A percentile compares a stretch with the other conserved stretches of the same genome.
Evolutionary conservation across 768 basidiomycete species (phyloP).

Genomic region (Mycena capillaripes): DNA sequence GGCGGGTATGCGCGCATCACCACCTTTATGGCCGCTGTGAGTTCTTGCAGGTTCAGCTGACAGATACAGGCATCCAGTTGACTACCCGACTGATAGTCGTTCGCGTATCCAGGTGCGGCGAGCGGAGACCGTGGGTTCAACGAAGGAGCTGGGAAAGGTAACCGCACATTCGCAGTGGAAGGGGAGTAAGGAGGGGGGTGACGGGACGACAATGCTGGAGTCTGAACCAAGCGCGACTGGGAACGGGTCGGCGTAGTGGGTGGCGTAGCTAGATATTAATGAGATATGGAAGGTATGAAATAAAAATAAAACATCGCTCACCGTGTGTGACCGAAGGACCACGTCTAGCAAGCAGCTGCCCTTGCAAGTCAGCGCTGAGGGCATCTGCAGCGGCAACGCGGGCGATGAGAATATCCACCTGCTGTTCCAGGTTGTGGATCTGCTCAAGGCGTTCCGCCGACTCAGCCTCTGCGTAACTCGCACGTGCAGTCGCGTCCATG

Average conservation of each 20-base stretch:
- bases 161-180: too few species aligned
- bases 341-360: not conserved
- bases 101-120: not conserved
- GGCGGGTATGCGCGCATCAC: not conserved
- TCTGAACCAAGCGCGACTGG: too few species aligned
- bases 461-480: not conserved
- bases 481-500: constrained; percentile 1
- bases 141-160: not conserved
- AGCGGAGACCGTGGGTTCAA: too few species aligned
- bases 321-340: not conserved
- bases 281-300: not conserved
- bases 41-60: not conserved
- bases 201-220: too few species aligned
- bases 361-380: not conserved
- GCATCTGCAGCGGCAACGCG: not conserved
- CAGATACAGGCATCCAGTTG: not conserved
- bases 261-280: not conserved
- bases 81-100: not conserved
- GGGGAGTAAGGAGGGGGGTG: not conserved
- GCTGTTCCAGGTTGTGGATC: not conserved
- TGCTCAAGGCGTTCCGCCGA: not conserved
- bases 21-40: not conserved
- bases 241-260: not conserved
- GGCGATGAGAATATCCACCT: not conserved
- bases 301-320: not conserved